These are phyloP conservation scores for Aspergillus sclerotioniger DNA, from an alignment of 495 filamentous ascomycete species.

Conservation along the genomic window DNA sequence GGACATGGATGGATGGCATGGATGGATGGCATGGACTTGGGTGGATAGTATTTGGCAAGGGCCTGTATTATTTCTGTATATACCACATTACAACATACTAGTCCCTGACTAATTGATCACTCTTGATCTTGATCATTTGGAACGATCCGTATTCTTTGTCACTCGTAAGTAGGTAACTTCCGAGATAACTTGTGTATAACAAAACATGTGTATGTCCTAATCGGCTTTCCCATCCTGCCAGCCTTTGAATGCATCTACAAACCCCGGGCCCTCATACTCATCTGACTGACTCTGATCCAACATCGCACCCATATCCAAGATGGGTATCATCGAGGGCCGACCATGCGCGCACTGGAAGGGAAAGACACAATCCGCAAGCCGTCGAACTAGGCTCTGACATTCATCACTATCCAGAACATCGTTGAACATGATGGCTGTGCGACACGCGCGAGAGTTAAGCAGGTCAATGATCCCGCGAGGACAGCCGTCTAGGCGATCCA, in stretches of 20 bases:
- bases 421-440: conserved; percentile 97
- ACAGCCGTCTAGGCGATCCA: conserved; percentile 60
- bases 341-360: conserved; percentile 95
- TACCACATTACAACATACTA: conserved; percentile 2
- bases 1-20: conserved; percentile 2
- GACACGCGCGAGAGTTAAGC: conserved; percentile 85
- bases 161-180: background rate
- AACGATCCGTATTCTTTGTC: background rate
- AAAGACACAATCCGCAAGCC: conserved; percentile 68
- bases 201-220: background rate
- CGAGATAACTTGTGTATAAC: background rate
- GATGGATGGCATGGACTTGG: conserved; percentile 10
- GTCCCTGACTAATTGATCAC: background rate
- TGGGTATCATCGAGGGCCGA: conserved; percentile 71
- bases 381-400: conserved; percentile 61
- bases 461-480: conserved; percentile 80
- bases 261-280: conserved; percentile 2
- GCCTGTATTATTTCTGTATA: conserved; percentile 13
- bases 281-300: conserved; percentile 6
- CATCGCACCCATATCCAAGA: conserved; percentile 52
- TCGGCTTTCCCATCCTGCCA: conserved; percentile 11
- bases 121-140: background rate
- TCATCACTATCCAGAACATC: conserved; percentile 65
- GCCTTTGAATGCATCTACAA: conserved; percentile 22
- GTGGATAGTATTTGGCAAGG: background rate